Base-by-base conservation (phyloP, 768 basidiomycete genomes). In the Boletales sp. region DNA sequence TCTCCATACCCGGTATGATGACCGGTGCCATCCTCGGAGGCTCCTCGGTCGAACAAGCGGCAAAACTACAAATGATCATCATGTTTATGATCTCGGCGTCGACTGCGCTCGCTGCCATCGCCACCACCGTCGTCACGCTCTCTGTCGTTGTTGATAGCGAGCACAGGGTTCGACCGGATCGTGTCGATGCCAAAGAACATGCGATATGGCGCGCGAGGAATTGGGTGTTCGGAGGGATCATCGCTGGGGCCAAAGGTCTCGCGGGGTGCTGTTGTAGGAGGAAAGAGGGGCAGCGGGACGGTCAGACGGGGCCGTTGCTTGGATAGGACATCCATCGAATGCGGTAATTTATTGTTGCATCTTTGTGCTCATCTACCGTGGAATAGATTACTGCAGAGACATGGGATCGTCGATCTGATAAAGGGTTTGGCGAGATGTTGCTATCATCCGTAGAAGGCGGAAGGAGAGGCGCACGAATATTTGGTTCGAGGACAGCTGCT, bases 61-160 rank as follows among this genome's bases (percentile, higher is more conserved):
- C 89, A 2, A 81, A 83, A 45, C 71, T 94, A 14, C 93, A 94
- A 59, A 93, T 93, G 86, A 83, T 94, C 50, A 90, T 94, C 70
- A 89, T 93, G 83, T 94, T 94, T 69, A 89, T 94, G 86, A 90
- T 94, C 40, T 83, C 84, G 3, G 83, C 90, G 0, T 79, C 82
- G 50, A 86, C 87, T 0, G 81, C 84, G 0, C 76, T 94, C 21
- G 80, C 86, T 12, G 76, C 84, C 3, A 83, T 90, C 47, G 70
- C 79, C 45, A 79, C 82, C 3, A 84, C 85, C 1, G 67, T 84
- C 49, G 70, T 82, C 37, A 75, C 81, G 8, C 75, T 93, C 8
- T 63, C 65, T 4, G 74, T 86, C 13, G 75, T 86, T 7, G 79
- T 92, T 34, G 92, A 94, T 60, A 56, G 58, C 15, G 80, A 88